Evolutionary conservation across 257 asterid genomes (phyloP).

Genomic region (Coffea eugenioides): DNA sequence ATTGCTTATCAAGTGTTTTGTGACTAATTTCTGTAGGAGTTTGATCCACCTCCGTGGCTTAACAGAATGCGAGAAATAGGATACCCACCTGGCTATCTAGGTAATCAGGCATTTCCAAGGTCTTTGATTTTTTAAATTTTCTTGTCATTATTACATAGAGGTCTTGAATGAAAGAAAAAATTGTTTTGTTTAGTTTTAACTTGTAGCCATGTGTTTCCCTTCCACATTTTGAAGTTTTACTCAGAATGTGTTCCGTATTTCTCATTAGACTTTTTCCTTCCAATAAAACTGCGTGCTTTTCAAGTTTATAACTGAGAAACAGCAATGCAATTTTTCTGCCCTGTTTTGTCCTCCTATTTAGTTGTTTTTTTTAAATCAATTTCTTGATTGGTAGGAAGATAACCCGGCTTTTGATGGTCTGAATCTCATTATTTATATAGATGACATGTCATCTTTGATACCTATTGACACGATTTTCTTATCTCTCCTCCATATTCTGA

Average conservation of each 20-base stretch:
- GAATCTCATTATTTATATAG: not conserved
- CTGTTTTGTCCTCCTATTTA: conserved; percentile 8
- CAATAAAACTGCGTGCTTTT: not conserved
- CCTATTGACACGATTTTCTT: conserved; percentile 4
- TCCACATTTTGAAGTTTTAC: not conserved
- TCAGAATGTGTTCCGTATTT: not conserved
- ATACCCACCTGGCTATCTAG: conserved; percentile 95
- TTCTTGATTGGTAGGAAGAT: not conserved
- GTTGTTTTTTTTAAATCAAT: not conserved
- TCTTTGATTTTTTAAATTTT: not conserved
- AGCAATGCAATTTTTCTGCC: not conserved
- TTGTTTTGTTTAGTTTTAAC: not conserved
- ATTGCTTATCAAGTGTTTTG: not conserved
- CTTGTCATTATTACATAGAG: not conserved
- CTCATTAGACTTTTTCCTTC: not conserved
- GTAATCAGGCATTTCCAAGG: conserved; percentile 31
- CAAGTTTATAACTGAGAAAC: not conserved
- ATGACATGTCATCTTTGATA: not conserved
- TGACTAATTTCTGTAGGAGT: conserved; percentile 46
- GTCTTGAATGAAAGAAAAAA: not conserved
- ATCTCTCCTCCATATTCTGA: not conserved
- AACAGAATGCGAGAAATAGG: conserved; percentile 96
- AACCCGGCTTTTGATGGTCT: not conserved
- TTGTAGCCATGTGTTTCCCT: not conserved
- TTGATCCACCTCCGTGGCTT: conserved; percentile 99